Evolutionary conservation across 2,329 filamentous ascomycete species (phyloP).

Genomic region (Neurospora sp.): DNA sequence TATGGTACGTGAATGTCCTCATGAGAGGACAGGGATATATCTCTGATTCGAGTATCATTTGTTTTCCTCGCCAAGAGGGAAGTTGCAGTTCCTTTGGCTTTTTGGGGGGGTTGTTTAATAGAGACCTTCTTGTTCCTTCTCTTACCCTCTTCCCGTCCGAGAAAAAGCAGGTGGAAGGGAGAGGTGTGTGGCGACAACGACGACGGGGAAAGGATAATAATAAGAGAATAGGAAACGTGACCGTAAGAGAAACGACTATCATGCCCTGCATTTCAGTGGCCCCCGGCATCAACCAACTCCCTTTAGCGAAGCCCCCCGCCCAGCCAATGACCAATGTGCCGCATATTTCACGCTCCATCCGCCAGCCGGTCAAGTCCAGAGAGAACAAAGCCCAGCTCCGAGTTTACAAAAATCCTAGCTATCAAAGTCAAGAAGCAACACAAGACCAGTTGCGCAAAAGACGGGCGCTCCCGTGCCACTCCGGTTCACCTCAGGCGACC

Average conservation of each 20-base stretch:
- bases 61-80: background rate
- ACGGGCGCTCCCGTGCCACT: constrained; percentile 2
- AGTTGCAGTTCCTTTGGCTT: background rate
- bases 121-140: background rate
- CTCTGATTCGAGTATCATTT: background rate
- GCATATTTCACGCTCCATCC: constrained; percentile 13
- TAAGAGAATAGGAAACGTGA: background rate
- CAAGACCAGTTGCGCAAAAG: constrained; percentile 7
- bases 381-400: constrained; percentile 4
- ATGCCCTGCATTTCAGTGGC: constrained; percentile 30
- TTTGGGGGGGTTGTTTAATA: background rate
- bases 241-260: constrained; percentile 22
- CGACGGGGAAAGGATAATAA: background rate
- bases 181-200: background rate
- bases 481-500: constrained; percentile 1
- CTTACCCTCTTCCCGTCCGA: background rate
- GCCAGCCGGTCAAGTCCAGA: constrained; percentile 11
- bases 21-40: background rate
- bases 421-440: constrained; percentile 4
- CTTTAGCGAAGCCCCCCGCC: constrained; percentile 24
- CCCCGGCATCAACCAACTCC: constrained; percentile 25
- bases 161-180: background rate
- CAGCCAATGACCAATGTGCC: constrained; percentile 20
- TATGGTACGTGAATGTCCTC: background rate
- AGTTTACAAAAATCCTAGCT: constrained; percentile 2